These are phyloP conservation scores for Daedalea quercina DNA, from an alignment of 768 basidiomycete genomes.

Conservation along the genomic window DNA sequence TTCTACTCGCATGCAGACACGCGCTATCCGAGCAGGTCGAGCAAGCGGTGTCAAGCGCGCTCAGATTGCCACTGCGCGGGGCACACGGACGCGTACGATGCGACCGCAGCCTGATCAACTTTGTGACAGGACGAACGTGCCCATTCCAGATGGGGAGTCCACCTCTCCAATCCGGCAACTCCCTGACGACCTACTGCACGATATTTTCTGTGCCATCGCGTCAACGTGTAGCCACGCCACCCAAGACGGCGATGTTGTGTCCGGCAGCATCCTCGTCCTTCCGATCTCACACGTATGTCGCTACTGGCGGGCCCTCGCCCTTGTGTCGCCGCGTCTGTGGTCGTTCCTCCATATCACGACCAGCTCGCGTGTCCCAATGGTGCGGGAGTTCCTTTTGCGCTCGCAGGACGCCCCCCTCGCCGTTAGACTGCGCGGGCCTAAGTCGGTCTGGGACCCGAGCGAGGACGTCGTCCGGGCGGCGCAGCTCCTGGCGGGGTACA, in stretches of 20 bases:
- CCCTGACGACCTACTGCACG: constrained; percentile 1
- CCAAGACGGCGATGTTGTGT: background rate
- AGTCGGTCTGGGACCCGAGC: background rate
- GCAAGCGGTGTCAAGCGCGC: no score
- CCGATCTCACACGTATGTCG: background rate
- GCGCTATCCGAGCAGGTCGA: no score
- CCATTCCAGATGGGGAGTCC: no score
- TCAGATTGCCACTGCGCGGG: no score
- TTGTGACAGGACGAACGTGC: no score
- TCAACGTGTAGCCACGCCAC: background rate
- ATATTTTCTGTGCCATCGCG: background rate
- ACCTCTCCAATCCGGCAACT: background rate
- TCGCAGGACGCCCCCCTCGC: background rate
- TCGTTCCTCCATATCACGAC: background rate
- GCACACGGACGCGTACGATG: no score
- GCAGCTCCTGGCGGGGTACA: background rate
- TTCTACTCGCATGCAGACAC: no score
- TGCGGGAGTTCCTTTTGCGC: background rate
- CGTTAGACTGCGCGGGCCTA: background rate
- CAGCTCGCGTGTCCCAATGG: background rate
- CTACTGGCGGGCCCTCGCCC: background rate
- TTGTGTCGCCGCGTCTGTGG: background rate
- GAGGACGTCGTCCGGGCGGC: background rate
- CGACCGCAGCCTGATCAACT: no score
- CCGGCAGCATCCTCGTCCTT: background rate